phyloP scores from a whole-genome alignment of 331 rosid genomes.

The Quercus tomentella region DNA sequence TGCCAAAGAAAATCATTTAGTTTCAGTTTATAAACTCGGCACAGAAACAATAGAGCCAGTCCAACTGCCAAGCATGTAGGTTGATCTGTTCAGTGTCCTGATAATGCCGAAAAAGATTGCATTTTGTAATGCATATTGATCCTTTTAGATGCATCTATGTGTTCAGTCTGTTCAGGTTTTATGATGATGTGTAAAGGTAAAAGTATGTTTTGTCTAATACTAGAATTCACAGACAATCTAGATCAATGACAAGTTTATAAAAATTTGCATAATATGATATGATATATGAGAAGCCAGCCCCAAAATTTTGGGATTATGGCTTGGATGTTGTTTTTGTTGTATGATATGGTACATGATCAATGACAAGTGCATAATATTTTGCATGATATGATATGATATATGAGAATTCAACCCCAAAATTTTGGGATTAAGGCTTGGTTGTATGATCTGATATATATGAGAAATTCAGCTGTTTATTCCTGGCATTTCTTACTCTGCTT shows the following conservation, averaged over 20 bases:
- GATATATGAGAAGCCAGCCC: not conserved
- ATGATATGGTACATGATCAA: not conserved
- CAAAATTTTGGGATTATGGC: not conserved
- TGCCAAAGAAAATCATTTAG: not conserved
- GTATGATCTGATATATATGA: not conserved
- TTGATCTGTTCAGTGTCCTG: not conserved
- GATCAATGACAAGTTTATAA: not conserved
- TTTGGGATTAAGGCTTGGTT: not conserved
- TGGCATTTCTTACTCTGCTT: not conserved
- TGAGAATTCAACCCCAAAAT: too few species aligned
- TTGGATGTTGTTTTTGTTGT: too few species aligned
- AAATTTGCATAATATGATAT: not conserved
- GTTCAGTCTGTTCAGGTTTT: not conserved
- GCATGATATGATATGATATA: not conserved
- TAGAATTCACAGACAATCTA: not conserved
- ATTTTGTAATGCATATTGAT: not conserved
- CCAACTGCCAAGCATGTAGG: not conserved
- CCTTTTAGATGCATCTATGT: not conserved
- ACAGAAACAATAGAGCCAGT: not conserved
- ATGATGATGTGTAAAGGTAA: not conserved
- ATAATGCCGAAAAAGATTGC: not conserved
- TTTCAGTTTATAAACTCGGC: not conserved
- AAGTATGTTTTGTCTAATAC: not conserved
- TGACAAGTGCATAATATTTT: not conserved
- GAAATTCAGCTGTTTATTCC: not conserved